phyloP scores from a whole-genome alignment of 2,329 filamentous ascomycete species.

The Fonsecaea pedrosoi region DNA sequence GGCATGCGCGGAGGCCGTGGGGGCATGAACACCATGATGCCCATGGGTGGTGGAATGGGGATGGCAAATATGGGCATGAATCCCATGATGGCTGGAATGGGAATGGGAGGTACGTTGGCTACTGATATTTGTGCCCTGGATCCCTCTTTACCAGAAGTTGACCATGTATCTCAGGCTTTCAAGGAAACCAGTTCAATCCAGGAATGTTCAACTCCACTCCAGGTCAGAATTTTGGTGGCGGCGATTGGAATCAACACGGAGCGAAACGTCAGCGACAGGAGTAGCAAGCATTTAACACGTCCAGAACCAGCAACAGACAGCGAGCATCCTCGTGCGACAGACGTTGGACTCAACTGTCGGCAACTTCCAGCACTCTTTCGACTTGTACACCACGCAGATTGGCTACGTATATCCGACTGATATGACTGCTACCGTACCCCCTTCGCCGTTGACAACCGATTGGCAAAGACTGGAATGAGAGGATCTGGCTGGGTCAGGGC shows the following conservation, averaged over 20 bases:
- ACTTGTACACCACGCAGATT: neutral
- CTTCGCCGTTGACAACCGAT: neutral
- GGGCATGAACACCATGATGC: slow-evolving; percentile 64
- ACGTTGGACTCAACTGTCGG: neutral
- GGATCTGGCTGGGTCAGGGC: neutral
- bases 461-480: neutral
- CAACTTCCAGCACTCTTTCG: neutral
- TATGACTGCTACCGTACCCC: neutral
- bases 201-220: slow-evolving; percentile 68
- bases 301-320: neutral
- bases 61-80: slow-evolving; percentile 66
- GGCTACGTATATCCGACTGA: neutral
- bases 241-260: slow-evolving; percentile 78
- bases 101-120: slow-evolving; percentile 55
- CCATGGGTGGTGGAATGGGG: slow-evolving; percentile 59
- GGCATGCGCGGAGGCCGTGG: slow-evolving; percentile 66
- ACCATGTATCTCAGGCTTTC: slow-evolving; percentile 29
- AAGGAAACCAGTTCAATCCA: slow-evolving; percentile 66
- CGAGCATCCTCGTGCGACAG: neutral
- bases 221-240: slow-evolving; percentile 44
- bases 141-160: neutral
- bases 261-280: slow-evolving; percentile 80
- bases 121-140: slow-evolving; percentile 16
- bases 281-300: slow-evolving; percentile 42
- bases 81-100: slow-evolving; percentile 62